Percentiles rank a stretch among this genome's conserved stretches.
Conservation (phyloP, 2,329 filamentous ascomycete genomes). For the Zopfia rhizophila region DNA sequence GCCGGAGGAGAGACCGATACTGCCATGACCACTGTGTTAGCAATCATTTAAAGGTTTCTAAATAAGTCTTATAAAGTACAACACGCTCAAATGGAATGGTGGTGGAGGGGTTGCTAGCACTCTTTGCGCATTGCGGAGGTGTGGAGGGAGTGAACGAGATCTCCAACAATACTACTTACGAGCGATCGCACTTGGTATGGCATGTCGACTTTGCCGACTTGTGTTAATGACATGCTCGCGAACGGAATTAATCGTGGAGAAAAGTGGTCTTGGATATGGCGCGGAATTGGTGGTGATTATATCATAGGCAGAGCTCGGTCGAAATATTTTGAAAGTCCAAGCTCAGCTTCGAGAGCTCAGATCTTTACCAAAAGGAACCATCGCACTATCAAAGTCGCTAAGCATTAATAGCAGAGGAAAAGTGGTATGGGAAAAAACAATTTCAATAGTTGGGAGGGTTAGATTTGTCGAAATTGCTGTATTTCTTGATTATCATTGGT, state of each 20-base stretch:
- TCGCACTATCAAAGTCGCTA: no score
- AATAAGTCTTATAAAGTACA: neutral
- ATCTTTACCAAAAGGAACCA: neutral
- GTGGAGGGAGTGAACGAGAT: constrained; percentile 12
- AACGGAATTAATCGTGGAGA: neutral
- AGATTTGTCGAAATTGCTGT: no score
- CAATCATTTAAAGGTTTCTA: neutral
- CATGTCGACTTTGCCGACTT: constrained; percentile 48
- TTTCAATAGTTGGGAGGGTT: no score
- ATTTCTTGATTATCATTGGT: no score
- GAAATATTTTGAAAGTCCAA: constrained; percentile 44
- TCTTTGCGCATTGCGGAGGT: constrained; percentile 7
- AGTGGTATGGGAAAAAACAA: no score
- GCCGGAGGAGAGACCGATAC: constrained; percentile 93
- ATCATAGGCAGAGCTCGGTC: constrained; percentile 44
- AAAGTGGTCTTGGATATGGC: constrained; percentile 12
- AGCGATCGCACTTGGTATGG: constrained; percentile 53
- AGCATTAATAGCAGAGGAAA: no score
- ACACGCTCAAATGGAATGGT: no score
- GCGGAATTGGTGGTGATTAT: constrained; percentile 34
- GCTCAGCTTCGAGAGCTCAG: constrained; percentile 11
- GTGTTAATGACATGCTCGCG: constrained; percentile 47
- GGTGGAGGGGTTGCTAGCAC: no score
- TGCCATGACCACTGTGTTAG: constrained; percentile 49
- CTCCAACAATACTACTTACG: constrained; percentile 35